Conservation (phyloP, 441 rosid species). For the Eutrema salsugineum region DNA sequence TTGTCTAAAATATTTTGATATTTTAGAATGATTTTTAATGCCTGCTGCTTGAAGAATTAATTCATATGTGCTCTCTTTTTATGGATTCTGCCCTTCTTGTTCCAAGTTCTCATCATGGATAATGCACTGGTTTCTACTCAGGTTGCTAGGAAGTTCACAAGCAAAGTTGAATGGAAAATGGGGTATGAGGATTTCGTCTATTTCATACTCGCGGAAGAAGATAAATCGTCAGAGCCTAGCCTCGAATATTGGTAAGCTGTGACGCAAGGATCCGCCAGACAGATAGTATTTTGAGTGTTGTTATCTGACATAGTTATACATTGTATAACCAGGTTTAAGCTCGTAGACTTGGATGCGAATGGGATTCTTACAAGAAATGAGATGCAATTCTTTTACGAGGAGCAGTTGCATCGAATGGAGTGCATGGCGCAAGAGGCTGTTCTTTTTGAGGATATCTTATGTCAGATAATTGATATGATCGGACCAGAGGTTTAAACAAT, state of each 20-base stretch:
- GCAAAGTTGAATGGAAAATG: constrained; percentile 96
- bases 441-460: constrained; percentile 90
- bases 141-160: constrained; percentile 89
- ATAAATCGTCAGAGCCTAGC: constrained; percentile 92
- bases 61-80: not conserved
- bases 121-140: constrained; percentile 32
- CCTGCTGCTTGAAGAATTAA: not conserved
- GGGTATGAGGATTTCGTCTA: constrained; percentile 98
- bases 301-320: not conserved
- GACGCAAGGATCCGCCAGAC: constrained; percentile 36
- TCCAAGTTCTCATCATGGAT: constrained; percentile 11
- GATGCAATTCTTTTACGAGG: constrained; percentile 96
- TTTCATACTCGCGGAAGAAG: constrained; percentile 96
- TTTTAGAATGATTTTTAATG: not conserved
- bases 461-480: constrained; percentile 98
- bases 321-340: constrained; percentile 64
- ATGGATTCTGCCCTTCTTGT: not conserved
- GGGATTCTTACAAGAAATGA: constrained; percentile 85
- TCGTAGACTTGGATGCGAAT: constrained; percentile 94
- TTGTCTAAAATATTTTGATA: constrained; percentile 26
- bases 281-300: not conserved
- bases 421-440: constrained; percentile 99
- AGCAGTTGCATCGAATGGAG: constrained; percentile 98
- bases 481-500: constrained; percentile 68
- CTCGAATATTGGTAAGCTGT: constrained; percentile 88